These are phyloP conservation scores for Globisporangium parvum DNA, from an alignment of 352 stramenopile species.

Conservation along the genomic window DNA sequence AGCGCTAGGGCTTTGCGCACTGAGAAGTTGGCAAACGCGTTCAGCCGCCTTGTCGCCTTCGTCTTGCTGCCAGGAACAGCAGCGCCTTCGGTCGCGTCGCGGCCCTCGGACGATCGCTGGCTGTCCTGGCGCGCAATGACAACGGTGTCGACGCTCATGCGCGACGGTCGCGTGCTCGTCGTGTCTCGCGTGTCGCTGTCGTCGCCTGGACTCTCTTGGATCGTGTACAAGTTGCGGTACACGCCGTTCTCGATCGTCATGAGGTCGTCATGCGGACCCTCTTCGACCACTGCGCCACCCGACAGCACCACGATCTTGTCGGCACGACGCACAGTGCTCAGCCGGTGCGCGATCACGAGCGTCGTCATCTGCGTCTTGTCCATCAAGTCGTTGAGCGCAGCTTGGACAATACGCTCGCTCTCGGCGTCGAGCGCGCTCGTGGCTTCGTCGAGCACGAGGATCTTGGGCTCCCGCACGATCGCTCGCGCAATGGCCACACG, in stretches of 20 bases:
- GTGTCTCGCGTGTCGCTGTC: neutral
- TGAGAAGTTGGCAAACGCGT: slow-evolving; percentile 14
- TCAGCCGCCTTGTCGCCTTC: no score
- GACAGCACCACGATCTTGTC: slow-evolving; percentile 59
- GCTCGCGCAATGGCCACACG: slow-evolving; percentile 29
- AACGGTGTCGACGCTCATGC: no score
- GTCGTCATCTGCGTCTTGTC: slow-evolving; percentile 66
- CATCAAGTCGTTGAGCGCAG: slow-evolving; percentile 48
- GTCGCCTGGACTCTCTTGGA: slow-evolving; percentile 19
- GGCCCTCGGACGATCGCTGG: neutral
- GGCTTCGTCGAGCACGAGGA: slow-evolving; percentile 55
- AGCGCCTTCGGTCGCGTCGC: no score
- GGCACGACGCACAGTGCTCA: slow-evolving; percentile 59
- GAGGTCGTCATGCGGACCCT: slow-evolving; percentile 41
- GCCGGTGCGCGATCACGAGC: slow-evolving; percentile 92
- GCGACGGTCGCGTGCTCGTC: no score
- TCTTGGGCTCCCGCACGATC: slow-evolving; percentile 71
- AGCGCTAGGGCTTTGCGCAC: slow-evolving; percentile 26
- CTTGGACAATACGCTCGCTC: slow-evolving; percentile 69
- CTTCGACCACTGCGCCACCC: slow-evolving; percentile 34
- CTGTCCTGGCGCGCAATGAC: neutral
- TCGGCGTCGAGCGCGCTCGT: slow-evolving; percentile 1
- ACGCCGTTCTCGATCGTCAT: slow-evolving; percentile 48
- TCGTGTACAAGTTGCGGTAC: slow-evolving; percentile 82
- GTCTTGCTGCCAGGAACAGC: no score